Evolutionary conservation across 2,329 filamentous ascomycete species (phyloP).

Genomic region (Hysterium pulicare): DNA sequence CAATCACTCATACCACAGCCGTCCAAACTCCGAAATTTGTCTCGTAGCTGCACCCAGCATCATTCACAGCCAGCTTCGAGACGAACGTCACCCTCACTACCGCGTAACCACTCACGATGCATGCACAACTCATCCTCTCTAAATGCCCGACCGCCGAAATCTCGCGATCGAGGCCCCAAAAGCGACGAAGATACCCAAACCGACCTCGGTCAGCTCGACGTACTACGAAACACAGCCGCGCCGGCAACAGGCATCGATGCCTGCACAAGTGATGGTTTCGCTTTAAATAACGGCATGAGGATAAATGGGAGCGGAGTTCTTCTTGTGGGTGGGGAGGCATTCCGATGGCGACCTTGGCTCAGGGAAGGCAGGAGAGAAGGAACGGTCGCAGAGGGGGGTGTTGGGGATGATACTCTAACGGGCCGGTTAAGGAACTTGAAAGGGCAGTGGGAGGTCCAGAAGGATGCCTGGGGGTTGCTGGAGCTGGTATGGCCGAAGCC

Average conservation of each 20-base stretch:
- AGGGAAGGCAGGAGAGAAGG: slow-evolving; percentile 35
- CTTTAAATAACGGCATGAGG: slow-evolving; percentile 74
- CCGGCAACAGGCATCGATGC: slow-evolving; percentile 82
- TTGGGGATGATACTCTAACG: slow-evolving; percentile 32
- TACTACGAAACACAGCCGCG: slow-evolving; percentile 69
- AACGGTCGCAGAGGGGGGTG: slow-evolving; percentile 35
- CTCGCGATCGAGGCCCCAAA: slow-evolving; percentile 58
- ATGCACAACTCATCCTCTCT: slow-evolving; percentile 18
- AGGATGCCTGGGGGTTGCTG: slow-evolving; percentile 70
- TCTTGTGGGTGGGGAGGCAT: slow-evolving; percentile 82
- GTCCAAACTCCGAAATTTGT: neutral
- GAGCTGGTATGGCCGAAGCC: slow-evolving; percentile 82
- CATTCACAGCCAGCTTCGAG: too few species aligned
- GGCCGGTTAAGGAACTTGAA: slow-evolving; percentile 65
- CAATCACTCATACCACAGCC: too few species aligned
- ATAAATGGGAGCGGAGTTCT: slow-evolving; percentile 69
- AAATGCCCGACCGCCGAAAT: slow-evolving; percentile 38
- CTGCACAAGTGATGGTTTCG: slow-evolving; percentile 79
- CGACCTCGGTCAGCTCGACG: slow-evolving; percentile 73
- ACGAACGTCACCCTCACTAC: neutral
- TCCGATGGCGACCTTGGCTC: slow-evolving; percentile 82
- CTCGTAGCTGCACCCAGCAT: too few species aligned
- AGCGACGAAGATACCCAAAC: slow-evolving; percentile 62
- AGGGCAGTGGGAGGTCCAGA: slow-evolving; percentile 75
- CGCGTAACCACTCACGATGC: slow-evolving; percentile 9